phyloP scores from a whole-genome alignment of 306 rosid species.

The Elaeagnus macrophylla region DNA sequence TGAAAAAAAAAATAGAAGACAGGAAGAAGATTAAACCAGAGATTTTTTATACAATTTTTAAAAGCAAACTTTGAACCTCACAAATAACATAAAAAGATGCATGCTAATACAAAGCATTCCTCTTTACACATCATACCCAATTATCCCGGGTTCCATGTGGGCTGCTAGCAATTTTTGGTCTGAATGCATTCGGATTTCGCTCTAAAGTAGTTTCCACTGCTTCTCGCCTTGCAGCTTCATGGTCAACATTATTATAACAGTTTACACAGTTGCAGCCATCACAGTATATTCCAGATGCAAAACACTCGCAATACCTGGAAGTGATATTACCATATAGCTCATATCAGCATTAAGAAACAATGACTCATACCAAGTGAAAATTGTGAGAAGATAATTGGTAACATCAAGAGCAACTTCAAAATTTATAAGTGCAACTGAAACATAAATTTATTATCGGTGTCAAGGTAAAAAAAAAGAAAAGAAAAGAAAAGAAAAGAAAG shows the following conservation, averaged over 20 bases:
- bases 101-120: too few relatives aligned
- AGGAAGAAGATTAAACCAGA: too few relatives aligned
- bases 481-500: too few relatives aligned
- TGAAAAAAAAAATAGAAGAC: too few relatives aligned
- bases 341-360: slow-evolving; percentile 11
- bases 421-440: too few relatives aligned
- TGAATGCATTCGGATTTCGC: slow-evolving; percentile 97
- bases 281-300: slow-evolving; percentile 97
- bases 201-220: slow-evolving; percentile 95
- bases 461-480: too few relatives aligned
- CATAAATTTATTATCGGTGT: too few relatives aligned
- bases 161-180: slow-evolving; percentile 98
- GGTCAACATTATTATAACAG: slow-evolving; percentile 93
- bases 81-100: too few relatives aligned
- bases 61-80: too few relatives aligned
- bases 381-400: neutral
- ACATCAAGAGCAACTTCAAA: too few relatives aligned
- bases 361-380: neutral
- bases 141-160: slow-evolving; percentile 73
- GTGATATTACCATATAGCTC: slow-evolving; percentile 29
- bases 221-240: slow-evolving; percentile 86
- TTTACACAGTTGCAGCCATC: slow-evolving; percentile 98
- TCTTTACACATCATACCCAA: slow-evolving; percentile 63
- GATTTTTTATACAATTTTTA: too few relatives aligned
- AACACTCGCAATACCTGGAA: slow-evolving; percentile 97